These are phyloP conservation scores for Scenedesmus sp. DNA, from an alignment of 163 green algal species.

Conservation along the genomic window DNA sequence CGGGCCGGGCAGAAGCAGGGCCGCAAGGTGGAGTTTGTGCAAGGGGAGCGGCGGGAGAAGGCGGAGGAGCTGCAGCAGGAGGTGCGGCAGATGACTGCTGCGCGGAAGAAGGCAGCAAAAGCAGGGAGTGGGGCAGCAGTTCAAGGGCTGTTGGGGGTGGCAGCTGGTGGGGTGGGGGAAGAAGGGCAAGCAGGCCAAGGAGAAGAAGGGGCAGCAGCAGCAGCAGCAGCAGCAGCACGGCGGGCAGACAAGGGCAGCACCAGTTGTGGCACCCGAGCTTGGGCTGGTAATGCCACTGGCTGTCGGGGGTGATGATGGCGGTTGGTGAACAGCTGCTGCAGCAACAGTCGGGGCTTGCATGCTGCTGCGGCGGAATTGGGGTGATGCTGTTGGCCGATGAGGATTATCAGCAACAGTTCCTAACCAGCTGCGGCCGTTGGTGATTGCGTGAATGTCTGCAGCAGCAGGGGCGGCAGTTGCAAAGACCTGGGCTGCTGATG, in stretches of 20 bases:
- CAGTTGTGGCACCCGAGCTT: not conserved
- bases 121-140: not conserved
- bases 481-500: too few relatives aligned
- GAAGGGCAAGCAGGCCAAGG: not conserved
- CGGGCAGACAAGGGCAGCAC: not conserved
- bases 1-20: conserved; percentile 32
- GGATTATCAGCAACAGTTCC: too few relatives aligned
- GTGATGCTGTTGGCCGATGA: too few relatives aligned
- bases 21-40: conserved; percentile 62
- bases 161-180: not conserved
- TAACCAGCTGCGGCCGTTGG: too few relatives aligned
- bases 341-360: not conserved
- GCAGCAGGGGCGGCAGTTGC: too few relatives aligned
- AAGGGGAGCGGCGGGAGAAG: conserved; percentile 60
- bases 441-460: too few relatives aligned
- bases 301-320: not conserved
- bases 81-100: conserved; percentile 56
- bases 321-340: not conserved
- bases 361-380: too few relatives aligned
- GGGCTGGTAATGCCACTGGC: not conserved
- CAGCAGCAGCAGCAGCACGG: not conserved
- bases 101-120: conserved; percentile 49
- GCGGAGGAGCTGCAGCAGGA: conserved; percentile 56
- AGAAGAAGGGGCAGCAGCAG: not conserved
- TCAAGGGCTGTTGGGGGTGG: not conserved